phyloP scores from a whole-genome alignment of 192 early-diverging fungal genomes.

The Podila verticillata region DNA sequence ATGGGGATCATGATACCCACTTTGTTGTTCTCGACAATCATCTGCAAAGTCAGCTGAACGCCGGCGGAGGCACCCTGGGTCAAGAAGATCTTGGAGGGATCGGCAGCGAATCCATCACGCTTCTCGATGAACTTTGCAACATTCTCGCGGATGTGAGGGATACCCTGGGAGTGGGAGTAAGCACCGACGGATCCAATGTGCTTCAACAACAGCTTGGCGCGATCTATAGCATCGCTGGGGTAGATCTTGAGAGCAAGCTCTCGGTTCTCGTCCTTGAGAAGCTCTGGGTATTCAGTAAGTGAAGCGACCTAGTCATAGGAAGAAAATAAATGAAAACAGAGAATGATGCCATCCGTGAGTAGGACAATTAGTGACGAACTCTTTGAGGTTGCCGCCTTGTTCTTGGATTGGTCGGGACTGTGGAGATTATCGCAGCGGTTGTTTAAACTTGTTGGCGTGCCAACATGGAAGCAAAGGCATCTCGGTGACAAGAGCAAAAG shows the following conservation, averaged over 20 bases:
- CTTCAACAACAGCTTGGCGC: constrained; percentile 79
- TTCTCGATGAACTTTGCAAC: constrained; percentile 93
- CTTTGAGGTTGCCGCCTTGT: constrained; percentile 2
- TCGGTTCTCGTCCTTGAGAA: constrained; percentile 72
- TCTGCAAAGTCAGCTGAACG: constrained; percentile 91
- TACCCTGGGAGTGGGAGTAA: constrained; percentile 96
- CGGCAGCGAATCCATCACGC: constrained; percentile 90
- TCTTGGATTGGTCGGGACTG: not conserved
- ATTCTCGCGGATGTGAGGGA: constrained; percentile 81
- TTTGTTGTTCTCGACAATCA: constrained; percentile 77
- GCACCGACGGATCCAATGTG: constrained; percentile 85
- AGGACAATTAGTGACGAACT: not conserved
- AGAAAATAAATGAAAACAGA: not conserved
- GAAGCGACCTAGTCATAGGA: constrained; percentile 73
- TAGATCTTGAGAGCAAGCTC: constrained; percentile 66
- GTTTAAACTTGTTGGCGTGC: no score
- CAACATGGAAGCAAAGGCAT: no score
- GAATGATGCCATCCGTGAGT: constrained; percentile 6
- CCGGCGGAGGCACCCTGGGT: constrained; percentile 95
- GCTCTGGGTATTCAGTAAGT: constrained; percentile 89
- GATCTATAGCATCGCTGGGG: constrained; percentile 85
- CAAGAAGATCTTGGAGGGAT: constrained; percentile 89
- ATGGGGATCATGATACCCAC: constrained; percentile 99
- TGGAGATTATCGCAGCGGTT: constrained; percentile 4
- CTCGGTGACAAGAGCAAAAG: no score